Evolutionary conservation across 139 green algal genomes (phyloP).

Genomic region (Chlamydomonas sp.): DNA sequence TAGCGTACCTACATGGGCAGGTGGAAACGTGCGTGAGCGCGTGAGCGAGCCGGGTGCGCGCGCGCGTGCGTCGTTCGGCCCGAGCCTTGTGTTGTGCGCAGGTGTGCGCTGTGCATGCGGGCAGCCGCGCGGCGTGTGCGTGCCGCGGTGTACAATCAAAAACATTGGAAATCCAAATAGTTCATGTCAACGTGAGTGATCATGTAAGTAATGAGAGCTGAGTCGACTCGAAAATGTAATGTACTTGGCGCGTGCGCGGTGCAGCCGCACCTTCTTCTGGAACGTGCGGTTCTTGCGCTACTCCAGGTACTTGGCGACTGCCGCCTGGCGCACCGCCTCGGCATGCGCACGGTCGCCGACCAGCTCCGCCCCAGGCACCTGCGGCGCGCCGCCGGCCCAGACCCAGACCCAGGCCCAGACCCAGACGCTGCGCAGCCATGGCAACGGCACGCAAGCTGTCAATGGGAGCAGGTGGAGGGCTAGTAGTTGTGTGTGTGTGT

Average conservation of each 20-base stretch:
- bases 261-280: slow-evolving; percentile 41
- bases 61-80: no score
- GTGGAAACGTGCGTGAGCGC: neutral
- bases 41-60: neutral
- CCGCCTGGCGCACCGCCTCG: slow-evolving; percentile 13
- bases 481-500: no score
- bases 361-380: neutral
- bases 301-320: slow-evolving; percentile 46
- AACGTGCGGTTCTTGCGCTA: slow-evolving; percentile 54
- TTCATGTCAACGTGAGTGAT: no score
- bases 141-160: no score
- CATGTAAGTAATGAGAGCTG: no score
- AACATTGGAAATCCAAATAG: no score
- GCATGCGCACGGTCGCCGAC: neutral
- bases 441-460: neutral
- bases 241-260: no score
- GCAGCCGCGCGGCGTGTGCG: no score
- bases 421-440: neutral
- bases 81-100: no score
- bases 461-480: neutral
- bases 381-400: neutral
- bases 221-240: no score
- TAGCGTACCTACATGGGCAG: slow-evolving; percentile 45
- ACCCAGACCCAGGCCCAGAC: neutral
- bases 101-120: no score